These are phyloP conservation scores for Vitis hybrid DNA, from an alignment of 177 flowering plant species.

Conservation along the genomic window DNA sequence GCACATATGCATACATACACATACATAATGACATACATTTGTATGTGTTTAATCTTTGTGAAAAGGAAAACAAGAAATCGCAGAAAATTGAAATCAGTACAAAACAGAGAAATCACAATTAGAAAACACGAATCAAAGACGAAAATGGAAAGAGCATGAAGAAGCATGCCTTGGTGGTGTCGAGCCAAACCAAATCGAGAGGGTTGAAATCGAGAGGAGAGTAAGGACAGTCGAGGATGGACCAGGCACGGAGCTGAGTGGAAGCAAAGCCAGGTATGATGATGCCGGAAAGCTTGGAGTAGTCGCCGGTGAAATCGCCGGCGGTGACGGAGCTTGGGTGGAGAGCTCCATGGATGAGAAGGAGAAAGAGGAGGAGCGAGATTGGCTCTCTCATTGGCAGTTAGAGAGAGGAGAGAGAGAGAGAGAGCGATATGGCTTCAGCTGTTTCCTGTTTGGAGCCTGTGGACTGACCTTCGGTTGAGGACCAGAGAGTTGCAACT, in stretches of 20 bases:
- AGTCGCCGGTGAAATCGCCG: slow-evolving; percentile 42
- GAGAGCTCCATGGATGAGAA: slow-evolving; percentile 13
- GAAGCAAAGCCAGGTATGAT: slow-evolving; percentile 96
- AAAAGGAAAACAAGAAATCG: background rate
- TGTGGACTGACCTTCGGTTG: background rate
- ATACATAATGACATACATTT: too few species aligned
- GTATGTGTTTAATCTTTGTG: background rate
- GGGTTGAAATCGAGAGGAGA: slow-evolving; percentile 99
- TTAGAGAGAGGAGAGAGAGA: background rate
- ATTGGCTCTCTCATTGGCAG: slow-evolving; percentile 13
- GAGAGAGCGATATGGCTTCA: background rate
- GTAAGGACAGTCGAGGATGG: slow-evolving; percentile 92
- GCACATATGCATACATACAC: too few species aligned
- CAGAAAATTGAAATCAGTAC: background rate
- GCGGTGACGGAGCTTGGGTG: slow-evolving; percentile 13
- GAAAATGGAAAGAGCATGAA: background rate
- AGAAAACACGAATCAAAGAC: background rate
- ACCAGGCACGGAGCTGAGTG: slow-evolving; percentile 98
- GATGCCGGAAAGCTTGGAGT: slow-evolving; percentile 82
- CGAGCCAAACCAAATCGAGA: slow-evolving; percentile 97
- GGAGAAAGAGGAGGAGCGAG: slow-evolving; percentile 7
- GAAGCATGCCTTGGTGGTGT: slow-evolving; percentile 66
- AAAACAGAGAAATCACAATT: background rate
- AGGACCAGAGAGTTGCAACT: background rate
- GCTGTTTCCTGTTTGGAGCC: background rate